Conservation (phyloP, 345 rosid species). For the Murraya koenigii region DNA sequence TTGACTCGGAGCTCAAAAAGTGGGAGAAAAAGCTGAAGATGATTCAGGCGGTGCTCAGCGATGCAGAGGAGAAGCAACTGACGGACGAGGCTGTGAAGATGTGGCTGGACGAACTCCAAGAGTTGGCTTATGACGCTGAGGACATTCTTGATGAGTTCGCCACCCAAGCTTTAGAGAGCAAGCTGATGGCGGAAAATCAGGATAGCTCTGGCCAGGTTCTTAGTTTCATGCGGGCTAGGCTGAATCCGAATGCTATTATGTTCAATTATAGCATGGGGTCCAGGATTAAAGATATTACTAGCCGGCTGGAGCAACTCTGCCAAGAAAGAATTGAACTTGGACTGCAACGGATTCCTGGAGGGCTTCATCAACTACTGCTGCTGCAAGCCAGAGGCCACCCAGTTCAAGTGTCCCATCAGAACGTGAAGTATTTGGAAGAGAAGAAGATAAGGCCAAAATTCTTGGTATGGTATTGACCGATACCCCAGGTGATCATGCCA, state of each 20-base stretch:
- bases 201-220: background rate
- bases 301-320: background rate
- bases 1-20: background rate
- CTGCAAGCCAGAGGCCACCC: background rate
- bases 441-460: background rate
- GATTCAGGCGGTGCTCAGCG: background rate
- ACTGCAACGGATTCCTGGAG: background rate
- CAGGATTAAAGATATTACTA: background rate
- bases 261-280: background rate
- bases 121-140: slow-evolving; percentile 6
- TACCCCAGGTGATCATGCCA: background rate
- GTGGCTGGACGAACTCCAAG: slow-evolving; percentile 3
- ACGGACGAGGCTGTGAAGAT: background rate
- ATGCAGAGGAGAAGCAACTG: slow-evolving; percentile 3
- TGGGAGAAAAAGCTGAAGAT: background rate
- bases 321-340: background rate
- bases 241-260: background rate
- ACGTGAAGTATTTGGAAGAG: background rate
- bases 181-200: background rate
- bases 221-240: background rate
- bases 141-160: slow-evolving; percentile 8
- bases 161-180: background rate
- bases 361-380: background rate
- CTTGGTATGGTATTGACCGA: background rate
- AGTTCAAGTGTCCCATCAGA: background rate